Evolutionary conservation across 1,284 basidiomycete species (phyloP).

Genomic region (Rhodotorula mucilaginosa): DNA sequence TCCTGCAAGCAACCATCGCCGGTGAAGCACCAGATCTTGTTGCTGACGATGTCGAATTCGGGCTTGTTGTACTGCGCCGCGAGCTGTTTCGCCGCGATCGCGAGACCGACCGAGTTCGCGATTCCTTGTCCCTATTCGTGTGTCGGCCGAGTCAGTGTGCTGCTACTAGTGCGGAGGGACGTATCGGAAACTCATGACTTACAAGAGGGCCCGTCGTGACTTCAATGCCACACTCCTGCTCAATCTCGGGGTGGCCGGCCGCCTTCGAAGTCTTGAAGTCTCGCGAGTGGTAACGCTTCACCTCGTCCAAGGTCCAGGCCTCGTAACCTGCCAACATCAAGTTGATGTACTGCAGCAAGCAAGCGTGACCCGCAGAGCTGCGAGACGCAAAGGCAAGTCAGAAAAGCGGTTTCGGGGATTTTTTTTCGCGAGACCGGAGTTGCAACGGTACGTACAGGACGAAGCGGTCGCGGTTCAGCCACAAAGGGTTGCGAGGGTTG

Average conservation of each 20-base stretch:
- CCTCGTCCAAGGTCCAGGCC: slow-evolving; percentile 68
- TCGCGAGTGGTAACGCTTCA: slow-evolving; percentile 58
- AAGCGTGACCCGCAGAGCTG: slow-evolving; percentile 64
- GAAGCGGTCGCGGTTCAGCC: slow-evolving; percentile 87
- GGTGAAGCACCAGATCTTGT: slow-evolving; percentile 75
- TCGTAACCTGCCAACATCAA: slow-evolving; percentile 82
- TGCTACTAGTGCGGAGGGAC: background rate
- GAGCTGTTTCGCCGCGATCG: slow-evolving; percentile 87
- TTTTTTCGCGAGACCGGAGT: too few relatives aligned
- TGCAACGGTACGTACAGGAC: slow-evolving; percentile 55
- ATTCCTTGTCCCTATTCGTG: slow-evolving; percentile 67
- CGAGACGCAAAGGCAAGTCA: background rate
- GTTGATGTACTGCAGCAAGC: slow-evolving; percentile 66
- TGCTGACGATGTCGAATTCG: slow-evolving; percentile 77
- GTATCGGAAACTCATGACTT: background rate
- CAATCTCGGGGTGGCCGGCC: slow-evolving; percentile 63
- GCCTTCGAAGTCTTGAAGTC: slow-evolving; percentile 71
- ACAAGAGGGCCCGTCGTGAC: slow-evolving; percentile 92
- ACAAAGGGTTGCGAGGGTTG: slow-evolving; percentile 83
- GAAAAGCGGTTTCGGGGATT: background rate
- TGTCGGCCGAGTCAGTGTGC: too few relatives aligned
- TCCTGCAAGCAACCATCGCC: slow-evolving; percentile 97
- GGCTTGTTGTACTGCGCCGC: slow-evolving; percentile 86
- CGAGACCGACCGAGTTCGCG: slow-evolving; percentile 86
- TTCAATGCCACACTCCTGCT: slow-evolving; percentile 87